Percentiles rank a stretch among this genome's conserved stretches.
Conservation (phyloP, 768 basidiomycete genomes). For the Nevesoporus exiguus region DNA sequence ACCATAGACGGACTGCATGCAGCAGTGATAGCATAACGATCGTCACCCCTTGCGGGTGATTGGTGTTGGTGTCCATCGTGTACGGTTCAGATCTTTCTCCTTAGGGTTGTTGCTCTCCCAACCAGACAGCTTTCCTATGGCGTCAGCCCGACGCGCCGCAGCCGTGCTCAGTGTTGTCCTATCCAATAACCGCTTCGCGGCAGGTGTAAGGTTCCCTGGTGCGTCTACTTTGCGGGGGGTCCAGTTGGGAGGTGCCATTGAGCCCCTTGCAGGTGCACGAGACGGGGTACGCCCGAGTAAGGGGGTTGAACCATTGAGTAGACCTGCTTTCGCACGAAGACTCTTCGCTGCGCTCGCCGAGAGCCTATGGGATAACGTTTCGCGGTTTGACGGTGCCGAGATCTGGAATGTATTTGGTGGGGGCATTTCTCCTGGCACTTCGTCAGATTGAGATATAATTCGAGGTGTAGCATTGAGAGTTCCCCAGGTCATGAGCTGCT, state of each 20-base stretch:
- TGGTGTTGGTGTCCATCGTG: conserved; percentile 83
- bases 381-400: conserved; percentile 71
- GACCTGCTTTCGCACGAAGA: conserved; percentile 70
- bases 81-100: conserved; percentile 60
- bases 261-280: conserved; percentile 35
- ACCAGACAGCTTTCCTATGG: conserved; percentile 52
- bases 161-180: conserved; percentile 65
- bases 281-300: conserved; percentile 28
- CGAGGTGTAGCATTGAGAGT: conserved; percentile 90
- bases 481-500: conserved; percentile 97
- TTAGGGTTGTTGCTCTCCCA: conserved; percentile 51
- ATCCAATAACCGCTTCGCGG: conserved; percentile 72
- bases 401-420: conserved; percentile 70
- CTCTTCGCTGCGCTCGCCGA: conserved; percentile 80
- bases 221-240: conserved; percentile 76
- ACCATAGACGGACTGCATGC: background rate
- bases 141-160: conserved; percentile 62
- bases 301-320: conserved; percentile 44
- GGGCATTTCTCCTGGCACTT: conserved; percentile 42
- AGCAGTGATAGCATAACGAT: background rate
- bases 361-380: conserved; percentile 76
- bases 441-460: conserved; percentile 64
- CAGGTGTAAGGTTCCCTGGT: conserved; percentile 80
- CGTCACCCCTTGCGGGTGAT: conserved; percentile 33
- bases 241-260: conserved; percentile 79